Evolutionary conservation across 2,329 filamentous ascomycete genomes (phyloP).

Genomic region (Cladosporium colombiae): DNA sequence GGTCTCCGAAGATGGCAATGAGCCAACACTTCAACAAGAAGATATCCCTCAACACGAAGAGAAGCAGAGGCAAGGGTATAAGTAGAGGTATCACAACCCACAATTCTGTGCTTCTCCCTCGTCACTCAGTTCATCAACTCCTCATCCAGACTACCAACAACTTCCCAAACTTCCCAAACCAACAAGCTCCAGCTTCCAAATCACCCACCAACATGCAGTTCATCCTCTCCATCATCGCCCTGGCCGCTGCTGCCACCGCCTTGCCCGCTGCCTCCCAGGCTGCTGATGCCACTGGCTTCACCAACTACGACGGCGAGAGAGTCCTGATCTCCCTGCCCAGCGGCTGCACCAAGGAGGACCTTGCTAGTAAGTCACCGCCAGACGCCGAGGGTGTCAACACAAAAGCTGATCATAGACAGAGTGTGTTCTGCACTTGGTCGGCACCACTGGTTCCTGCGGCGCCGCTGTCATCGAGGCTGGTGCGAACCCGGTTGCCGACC

Average conservation of each 20-base stretch:
- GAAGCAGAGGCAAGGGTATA: background rate
- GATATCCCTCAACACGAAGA: background rate
- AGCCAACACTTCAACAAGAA: background rate
- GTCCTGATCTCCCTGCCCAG: background rate
- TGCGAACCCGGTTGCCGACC: background rate
- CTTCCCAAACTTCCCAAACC: background rate
- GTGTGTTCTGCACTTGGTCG: background rate
- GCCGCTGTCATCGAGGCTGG: background rate
- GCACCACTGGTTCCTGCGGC: background rate
- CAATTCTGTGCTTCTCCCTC: background rate
- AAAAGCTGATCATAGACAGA: background rate
- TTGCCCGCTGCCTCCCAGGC: background rate
- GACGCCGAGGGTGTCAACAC: background rate
- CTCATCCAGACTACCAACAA: background rate
- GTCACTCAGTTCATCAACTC: background rate
- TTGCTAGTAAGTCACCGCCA: background rate
- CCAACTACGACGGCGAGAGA: background rate
- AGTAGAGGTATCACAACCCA: background rate
- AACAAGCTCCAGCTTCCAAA: background rate
- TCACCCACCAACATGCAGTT: background rate
- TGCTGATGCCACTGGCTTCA: background rate
- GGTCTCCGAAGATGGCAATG: background rate
- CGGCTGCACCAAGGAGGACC: background rate
- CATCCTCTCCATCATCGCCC: background rate
- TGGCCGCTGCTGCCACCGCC: constrained; percentile 1